Evolutionary conservation across 768 basidiomycete species (phyloP), one percentile per base, ranked within the genome.

Genomic region (Auricularia sp.): DNA sequence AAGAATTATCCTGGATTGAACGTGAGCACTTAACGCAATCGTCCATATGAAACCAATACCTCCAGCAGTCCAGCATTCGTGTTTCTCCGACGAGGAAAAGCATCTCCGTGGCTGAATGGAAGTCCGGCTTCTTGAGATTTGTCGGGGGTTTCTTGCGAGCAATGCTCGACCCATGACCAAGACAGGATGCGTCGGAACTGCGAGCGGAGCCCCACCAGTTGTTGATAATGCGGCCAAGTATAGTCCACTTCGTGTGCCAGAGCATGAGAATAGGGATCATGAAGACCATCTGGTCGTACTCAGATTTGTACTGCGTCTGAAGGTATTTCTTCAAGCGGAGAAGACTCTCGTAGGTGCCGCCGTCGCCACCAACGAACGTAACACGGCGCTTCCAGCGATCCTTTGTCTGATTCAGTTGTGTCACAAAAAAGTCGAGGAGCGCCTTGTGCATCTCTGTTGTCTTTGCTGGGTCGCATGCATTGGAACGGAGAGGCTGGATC

Each of bases 401-500:
- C 14, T 36, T 56, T 7, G 36, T 11, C 11, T 29, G 16, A 36
- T 37, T 16, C 6, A 61, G 62, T 44, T 68, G 65, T 24, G 44
- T 37, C 29, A 21, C 47, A 51, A 74, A 73, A 1, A 67, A 70
- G 39, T 72, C 66, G 0, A 71, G 71, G 3, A 77, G 68, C 1
- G 70, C 67, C 39, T 65, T 64, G 62, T 75, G 74, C 3, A 72
- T 70, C 39, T 64, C 3, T 54, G 64, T 67, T 10, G 61, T 64
- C 69, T 16, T 67, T 66, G 68, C 67, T 1, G 33, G 63, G 62
- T 21, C 62, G 24, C 61, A 63, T 29, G 44, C 35, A 66, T 68
- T 24, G 62, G 75, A 75, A 71, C 18, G 74, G 73, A 77, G 59
- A 75, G 76, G 54, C 77, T 44, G 44, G 18, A 44, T 44, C 11